Evolutionary conservation across 768 basidiomycete species (phyloP), one percentile per base, ranked within the genome.

Genomic region (Melanogaster broomeanus): DNA sequence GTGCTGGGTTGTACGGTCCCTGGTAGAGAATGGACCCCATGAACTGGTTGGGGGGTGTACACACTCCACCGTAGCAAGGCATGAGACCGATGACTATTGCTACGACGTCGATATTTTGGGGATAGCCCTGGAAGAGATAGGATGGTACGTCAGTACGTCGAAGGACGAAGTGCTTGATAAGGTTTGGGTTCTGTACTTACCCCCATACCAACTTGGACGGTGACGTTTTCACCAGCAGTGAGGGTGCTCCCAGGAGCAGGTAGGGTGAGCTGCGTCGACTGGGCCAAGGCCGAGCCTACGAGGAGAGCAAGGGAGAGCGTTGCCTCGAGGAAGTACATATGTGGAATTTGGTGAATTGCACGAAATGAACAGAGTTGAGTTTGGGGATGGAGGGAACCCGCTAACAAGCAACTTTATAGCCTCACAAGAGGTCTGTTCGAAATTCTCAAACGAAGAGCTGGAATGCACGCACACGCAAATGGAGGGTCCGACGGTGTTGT

Each of bases 11-110:
- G 51, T 67, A 74, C 1, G 61, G 56, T 8, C 73, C 73, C 28
- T 70, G 66, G 45, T 70, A 74, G 5, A 74, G 58, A 49, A 73
- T 57, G 24, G n/a, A 21, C 13, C 72, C 72, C 48, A 73, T 57
- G 34, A 30, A 60, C 1, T 57, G 35, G 37, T 49, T 58, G 10
- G 66, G 55, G 6, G 65, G 52, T 2, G 24, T 59, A 50, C 72
- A 72, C 7, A 49, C 11, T 6, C 53, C 48, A 2, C 56, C 53
- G 2, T 27, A 40, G 49, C 73, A 74, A 0, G 45, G 45, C 12
- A 52, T 42, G 31, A 75, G 64, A 19, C 67, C 70, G 33, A 74
- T 65, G 34, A 66, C 66, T 39, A 70, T 56, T 11, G 64, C 63
- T 13, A 70, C 66, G 6, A 55, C 48, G 33, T 66, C 61, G 4